Base-by-base conservation (phyloP, 129 eudicot genomes). In the Deinandra increscens region DNA sequence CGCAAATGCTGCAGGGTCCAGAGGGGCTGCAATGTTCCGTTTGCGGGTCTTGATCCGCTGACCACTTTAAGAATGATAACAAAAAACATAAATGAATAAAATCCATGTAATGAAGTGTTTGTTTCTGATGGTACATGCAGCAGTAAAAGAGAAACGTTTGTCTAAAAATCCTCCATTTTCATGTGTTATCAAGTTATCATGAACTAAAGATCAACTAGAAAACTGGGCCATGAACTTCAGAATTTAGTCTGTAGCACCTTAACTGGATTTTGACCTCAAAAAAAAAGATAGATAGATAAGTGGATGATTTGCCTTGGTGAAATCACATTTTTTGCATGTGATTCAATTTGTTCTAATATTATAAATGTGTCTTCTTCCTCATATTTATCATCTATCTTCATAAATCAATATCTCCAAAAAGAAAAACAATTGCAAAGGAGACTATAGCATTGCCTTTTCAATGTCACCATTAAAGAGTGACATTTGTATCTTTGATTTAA, bases 31-130 rank as follows among this genome's bases (percentile, higher is more conserved):
- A 75, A 94, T 94, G 75, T 94, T 94, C 96, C 99, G 97, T 83
- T 94, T 94, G 97, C 97, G 99, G 99, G 99, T 87, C 99, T 94
- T 94, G 86, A 94, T 94, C 99, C 99, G 99, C 99, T 96, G 92
- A 76, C 99, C 99, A 83, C 99, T 94, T 85, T 51, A 74, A 71
- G 51, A 33, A 56, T 10, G 54, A 50, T 13, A 62, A 12, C 12
- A 22, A 15, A 39, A 11, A 55, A 54, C 18, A 56, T 22, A 58
- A 60, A 9, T 58, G 13, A 37, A n/a, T 31, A 41, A 22, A 33
- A 34, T 14, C 3, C 42, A n/a, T 42, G 31, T 59, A 33, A 59
- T 14, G 4, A 51, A 51, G 31, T 51, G 29, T 51, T 51, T 19
- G 29, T 17, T 6, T 29, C 15, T 0, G 31, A 31, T 13, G 2